These are phyloP conservation scores for Hypoxylon sp. DNA, from an alignment of 2,329 filamentous ascomycete species.

Conservation along the genomic window DNA sequence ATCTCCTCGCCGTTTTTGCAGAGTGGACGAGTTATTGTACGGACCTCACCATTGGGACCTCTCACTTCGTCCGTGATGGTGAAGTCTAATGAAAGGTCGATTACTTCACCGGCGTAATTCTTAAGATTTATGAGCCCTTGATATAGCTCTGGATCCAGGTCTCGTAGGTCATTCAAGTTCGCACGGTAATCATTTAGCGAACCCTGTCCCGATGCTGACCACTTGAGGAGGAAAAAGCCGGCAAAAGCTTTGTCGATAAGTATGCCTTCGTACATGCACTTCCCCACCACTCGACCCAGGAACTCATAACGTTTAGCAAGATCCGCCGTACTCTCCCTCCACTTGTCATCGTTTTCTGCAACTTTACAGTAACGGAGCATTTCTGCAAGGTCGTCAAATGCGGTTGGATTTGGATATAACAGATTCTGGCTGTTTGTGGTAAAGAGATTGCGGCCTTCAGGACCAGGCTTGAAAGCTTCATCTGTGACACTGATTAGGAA, in stretches of 20 bases:
- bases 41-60: conserved; percentile 61
- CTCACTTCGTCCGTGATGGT: conserved; percentile 82
- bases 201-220: conserved; percentile 80
- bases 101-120: conserved; percentile 85
- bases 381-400: conserved; percentile 77
- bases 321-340: conserved; percentile 69
- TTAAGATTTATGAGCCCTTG: conserved; percentile 87
- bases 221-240: conserved; percentile 95
- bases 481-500: conserved; percentile 91
- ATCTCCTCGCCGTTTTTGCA: conserved; percentile 82
- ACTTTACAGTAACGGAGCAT: conserved; percentile 67
- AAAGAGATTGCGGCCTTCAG: conserved; percentile 76
- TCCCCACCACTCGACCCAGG: conserved; percentile 90
- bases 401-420: conserved; percentile 88
- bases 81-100: conserved; percentile 87
- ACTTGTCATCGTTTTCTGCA: conserved; percentile 68
- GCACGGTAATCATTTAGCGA: conserved; percentile 78
- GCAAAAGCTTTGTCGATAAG: conserved; percentile 94
- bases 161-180: conserved; percentile 93
- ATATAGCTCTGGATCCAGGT: conserved; percentile 92
- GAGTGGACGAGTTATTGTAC: conserved; percentile 80
- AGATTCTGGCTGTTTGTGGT: conserved; percentile 87
- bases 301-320: conserved; percentile 88
- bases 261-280: conserved; percentile 97
- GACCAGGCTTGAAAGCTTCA: conserved; percentile 76